These are phyloP conservation scores for Trichophyton simii DNA, from an alignment of 2,329 filamentous ascomycete genomes.

Conservation along the genomic window DNA sequence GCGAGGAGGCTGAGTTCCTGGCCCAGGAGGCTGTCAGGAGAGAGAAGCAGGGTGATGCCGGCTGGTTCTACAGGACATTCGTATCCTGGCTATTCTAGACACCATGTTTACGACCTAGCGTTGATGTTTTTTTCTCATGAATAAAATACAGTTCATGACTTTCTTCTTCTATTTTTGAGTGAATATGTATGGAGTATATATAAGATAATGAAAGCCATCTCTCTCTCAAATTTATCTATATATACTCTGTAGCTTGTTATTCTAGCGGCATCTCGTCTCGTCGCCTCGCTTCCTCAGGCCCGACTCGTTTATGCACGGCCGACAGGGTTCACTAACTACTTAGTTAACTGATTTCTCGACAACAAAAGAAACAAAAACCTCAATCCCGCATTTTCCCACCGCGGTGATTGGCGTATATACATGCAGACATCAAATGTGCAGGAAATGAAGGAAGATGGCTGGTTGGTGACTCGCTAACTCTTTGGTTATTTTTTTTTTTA, in stretches of 20 bases:
- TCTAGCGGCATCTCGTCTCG: too few species aligned
- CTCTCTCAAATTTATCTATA: background rate
- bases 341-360: background rate
- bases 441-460: background rate
- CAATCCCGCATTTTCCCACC: background rate
- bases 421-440: background rate
- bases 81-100: conserved; percentile 49
- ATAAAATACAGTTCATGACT: background rate
- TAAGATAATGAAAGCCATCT: background rate
- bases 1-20: conserved; percentile 59
- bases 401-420: background rate
- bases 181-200: background rate
- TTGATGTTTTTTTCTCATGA: background rate
- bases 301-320: background rate
- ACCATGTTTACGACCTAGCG: background rate
- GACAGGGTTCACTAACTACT: background rate
- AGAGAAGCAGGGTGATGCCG: conserved; percentile 25
- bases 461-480: background rate
- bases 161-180: background rate
- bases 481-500: too few species aligned
- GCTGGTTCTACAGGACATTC: conserved; percentile 47
- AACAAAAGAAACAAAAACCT: too few species aligned
- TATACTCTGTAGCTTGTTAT: background rate
- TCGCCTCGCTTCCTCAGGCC: background rate
- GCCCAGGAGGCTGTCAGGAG: conserved; percentile 67